These are phyloP conservation scores for Nemania bipapillata DNA, from an alignment of 2,329 filamentous ascomycete species.

Conservation along the genomic window DNA sequence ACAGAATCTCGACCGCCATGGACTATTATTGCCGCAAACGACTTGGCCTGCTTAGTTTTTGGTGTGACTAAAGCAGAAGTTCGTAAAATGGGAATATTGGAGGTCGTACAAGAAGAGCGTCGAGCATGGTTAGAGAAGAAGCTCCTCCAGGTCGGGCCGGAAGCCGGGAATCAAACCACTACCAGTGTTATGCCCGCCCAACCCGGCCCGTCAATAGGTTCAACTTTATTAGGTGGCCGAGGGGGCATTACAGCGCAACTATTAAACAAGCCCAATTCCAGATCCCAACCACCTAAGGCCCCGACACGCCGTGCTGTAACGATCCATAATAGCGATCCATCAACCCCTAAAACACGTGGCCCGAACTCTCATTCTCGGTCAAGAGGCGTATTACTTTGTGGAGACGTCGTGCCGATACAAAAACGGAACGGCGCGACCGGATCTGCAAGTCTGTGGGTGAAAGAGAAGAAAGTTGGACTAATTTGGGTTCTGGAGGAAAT, in stretches of 20 bases:
- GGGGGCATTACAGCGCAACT: slow-evolving; percentile 86
- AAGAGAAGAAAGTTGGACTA: slow-evolving; percentile 91
- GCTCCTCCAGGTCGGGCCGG: slow-evolving; percentile 71
- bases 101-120: slow-evolving; percentile 91
- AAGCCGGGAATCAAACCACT: slow-evolving; percentile 56
- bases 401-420: slow-evolving; percentile 97
- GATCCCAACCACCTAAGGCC: slow-evolving; percentile 65
- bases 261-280: slow-evolving; percentile 80
- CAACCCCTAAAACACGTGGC: slow-evolving; percentile 64
- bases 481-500: slow-evolving; percentile 99
- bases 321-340: slow-evolving; percentile 67
- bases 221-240: slow-evolving; percentile 73
- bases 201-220: slow-evolving; percentile 56
- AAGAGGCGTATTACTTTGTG: slow-evolving; percentile 88
- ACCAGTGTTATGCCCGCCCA: slow-evolving; percentile 54
- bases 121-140: slow-evolving; percentile 90
- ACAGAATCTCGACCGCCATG: slow-evolving; percentile 91
- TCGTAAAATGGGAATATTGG: slow-evolving; percentile 90
- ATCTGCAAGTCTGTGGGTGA: slow-evolving; percentile 96
- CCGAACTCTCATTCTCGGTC: slow-evolving; percentile 79
- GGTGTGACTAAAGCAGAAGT: slow-evolving; percentile 98
- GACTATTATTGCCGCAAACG: slow-evolving; percentile 96
- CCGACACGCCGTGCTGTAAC: slow-evolving; percentile 72
- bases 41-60: slow-evolving; percentile 96
- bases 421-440: slow-evolving; percentile 93